Conservation (phyloP, 169 alveolate species). For the Eimeria mitis region DNA sequence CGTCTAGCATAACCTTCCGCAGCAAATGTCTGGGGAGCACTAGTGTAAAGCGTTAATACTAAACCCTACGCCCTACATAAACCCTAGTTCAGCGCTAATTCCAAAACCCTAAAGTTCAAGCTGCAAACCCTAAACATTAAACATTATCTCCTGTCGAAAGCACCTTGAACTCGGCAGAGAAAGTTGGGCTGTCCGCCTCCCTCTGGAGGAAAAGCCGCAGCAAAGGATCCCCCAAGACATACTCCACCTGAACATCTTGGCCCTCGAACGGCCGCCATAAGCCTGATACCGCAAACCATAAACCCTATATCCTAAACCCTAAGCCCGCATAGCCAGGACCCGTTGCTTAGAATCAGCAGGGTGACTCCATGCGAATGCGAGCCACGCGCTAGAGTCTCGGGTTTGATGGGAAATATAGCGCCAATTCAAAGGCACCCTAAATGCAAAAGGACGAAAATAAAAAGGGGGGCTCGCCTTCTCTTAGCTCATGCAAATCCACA, state of each 20-base stretch:
- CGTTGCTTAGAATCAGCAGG: background rate
- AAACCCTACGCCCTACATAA: background rate
- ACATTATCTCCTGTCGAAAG: background rate
- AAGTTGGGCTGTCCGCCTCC: slow-evolving; percentile 65
- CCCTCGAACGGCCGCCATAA: slow-evolving; percentile 75
- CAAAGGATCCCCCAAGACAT: slow-evolving; percentile 60
- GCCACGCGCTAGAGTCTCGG: background rate
- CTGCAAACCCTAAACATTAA: slow-evolving; percentile 18
- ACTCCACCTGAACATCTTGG: slow-evolving; percentile 73
- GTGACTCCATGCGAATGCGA: background rate
- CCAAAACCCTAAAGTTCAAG: background rate
- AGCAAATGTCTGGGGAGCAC: background rate
- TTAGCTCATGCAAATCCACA: slow-evolving; percentile 69
- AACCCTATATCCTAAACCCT: slow-evolving; percentile 4
- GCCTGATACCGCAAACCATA: slow-evolving; percentile 6
- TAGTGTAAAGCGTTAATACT: background rate
- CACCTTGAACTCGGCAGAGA: slow-evolving; percentile 51
- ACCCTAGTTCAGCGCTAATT: background rate
- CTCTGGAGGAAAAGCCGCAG: slow-evolving; percentile 61
- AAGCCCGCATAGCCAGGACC: background rate
- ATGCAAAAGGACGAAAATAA: no score
- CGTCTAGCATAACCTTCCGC: background rate
- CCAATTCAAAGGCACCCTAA: background rate
- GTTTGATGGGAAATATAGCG: background rate
- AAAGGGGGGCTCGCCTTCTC: slow-evolving; percentile 17